These are phyloP conservation scores for Solanum dulcamara DNA, from an alignment of 257 asterid species.

Conservation along the genomic window DNA sequence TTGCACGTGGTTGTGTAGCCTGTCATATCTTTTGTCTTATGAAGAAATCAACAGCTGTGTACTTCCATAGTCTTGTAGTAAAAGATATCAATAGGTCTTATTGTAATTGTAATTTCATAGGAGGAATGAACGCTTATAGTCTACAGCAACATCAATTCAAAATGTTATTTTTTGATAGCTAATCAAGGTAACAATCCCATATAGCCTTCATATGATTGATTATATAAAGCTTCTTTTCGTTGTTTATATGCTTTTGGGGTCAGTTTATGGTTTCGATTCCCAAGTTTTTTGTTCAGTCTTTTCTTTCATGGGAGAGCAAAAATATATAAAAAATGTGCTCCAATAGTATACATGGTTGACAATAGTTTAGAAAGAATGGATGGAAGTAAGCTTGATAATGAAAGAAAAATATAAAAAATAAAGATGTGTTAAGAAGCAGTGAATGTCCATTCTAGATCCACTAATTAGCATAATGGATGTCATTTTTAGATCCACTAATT, in stretches of 20 bases:
- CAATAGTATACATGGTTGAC: not conserved
- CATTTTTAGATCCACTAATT: no score
- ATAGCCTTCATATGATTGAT: not conserved
- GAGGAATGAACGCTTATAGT: not conserved
- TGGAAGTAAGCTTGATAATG: not conserved
- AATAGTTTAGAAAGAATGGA: not conserved
- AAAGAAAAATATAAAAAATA: not conserved
- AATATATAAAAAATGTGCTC: not conserved
- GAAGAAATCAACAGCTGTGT: not conserved
- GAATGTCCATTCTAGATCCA: no score
- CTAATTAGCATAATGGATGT: no score
- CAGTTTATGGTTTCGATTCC: not conserved
- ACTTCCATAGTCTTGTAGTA: not conserved
- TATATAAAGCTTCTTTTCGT: not conserved
- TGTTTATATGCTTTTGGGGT: not conserved
- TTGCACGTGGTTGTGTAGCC: not conserved
- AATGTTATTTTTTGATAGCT: not conserved
- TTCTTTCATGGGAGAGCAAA: not conserved
- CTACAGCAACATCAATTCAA: not conserved
- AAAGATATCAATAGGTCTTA: not conserved
- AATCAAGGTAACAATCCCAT: not conserved
- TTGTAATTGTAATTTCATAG: not conserved
- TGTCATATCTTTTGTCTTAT: not conserved
- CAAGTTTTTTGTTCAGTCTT: not conserved
- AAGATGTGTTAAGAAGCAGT: not conserved